Evolutionary conservation across 352 stramenopile genomes (phyloP), one percentile per base, ranked within the genome.

Genomic region (Phytophthora sp.): DNA sequence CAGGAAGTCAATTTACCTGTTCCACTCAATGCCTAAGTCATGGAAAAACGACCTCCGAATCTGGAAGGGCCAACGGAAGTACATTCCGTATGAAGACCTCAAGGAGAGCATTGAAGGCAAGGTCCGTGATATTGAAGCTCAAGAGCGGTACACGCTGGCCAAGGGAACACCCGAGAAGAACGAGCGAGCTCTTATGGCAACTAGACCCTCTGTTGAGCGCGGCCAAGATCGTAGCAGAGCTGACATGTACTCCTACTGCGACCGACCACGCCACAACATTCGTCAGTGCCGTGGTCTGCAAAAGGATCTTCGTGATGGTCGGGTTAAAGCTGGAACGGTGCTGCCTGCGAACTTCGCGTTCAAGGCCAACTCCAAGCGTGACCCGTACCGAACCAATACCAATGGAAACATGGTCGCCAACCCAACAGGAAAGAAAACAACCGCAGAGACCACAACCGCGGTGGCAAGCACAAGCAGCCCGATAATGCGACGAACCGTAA

Each of bases 261-360:
- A 43, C 17, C 46, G 46, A 11, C 21, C 30, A 11, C 46, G 46
- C 30, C 46, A 44, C 31, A 30, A 39, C n/a, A 54, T 54, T 4
- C 30, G 46, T 12, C 46, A 54, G 28, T 43, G 46, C 20, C 21
- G 46, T 13, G 73, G 56, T 94, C 74, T 17, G 82, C 71, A 26
- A 64, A 46, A 54, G n/a, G 37, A 52, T 20, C 12, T 59, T 0
- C 38, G 28, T 6, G 3, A 41, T 32, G 51, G 37, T 2, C 24
- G n/a, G 1, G 35, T 57, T 1, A 52, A 52, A 5, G 13, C 52
- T 5, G 39, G 38, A 2, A 52, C 52, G 1, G 27, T 60, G 6
- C 4, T 38, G 8, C 28, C 54, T 26, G 32, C 17, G 10, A 62
- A 62, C 24, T 48, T 62, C 17, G 32, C 11, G 1, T 24, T 61